Percentiles rank a stretch among this genome's conserved stretches.
These are phyloP conservation scores for Heliamphora exappendiculata DNA, from an alignment of 148 eudicot species.

Conservation along the genomic window DNA sequence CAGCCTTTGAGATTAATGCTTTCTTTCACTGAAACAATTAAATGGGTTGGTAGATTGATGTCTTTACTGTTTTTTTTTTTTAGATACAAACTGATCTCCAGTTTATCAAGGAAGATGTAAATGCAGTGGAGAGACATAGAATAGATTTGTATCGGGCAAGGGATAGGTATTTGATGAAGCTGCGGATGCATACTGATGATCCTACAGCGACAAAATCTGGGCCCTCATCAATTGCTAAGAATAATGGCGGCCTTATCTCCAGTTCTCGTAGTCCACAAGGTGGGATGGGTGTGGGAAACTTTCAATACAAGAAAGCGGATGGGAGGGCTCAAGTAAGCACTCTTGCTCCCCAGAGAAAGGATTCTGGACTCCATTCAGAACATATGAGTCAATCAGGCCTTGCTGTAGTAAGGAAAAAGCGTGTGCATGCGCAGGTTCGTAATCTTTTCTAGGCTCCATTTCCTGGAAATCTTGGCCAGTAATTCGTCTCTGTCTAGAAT, in stretches of 20 bases:
- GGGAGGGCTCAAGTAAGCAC: slow-evolving; percentile 49
- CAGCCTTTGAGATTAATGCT: neutral
- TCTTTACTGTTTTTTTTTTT: slow-evolving; percentile 24
- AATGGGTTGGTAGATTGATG: slow-evolving; percentile 3
- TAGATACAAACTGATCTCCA: slow-evolving; percentile 79
- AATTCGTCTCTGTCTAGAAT: neutral
- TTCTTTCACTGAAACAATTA: neutral
- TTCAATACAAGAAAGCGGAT: slow-evolving; percentile 51
- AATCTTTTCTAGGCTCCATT: neutral
- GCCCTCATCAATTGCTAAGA: slow-evolving; percentile 46
- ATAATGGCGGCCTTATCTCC: slow-evolving; percentile 36
- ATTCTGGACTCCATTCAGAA: slow-evolving; percentile 53
- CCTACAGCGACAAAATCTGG: slow-evolving; percentile 33
- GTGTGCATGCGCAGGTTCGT: slow-evolving; percentile 84
- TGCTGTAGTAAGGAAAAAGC: slow-evolving; percentile 75
- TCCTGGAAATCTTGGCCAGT: slow-evolving; percentile 3
- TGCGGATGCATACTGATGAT: slow-evolving; percentile 59
- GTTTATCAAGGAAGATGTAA: slow-evolving; percentile 68
- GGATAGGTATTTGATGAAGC: slow-evolving; percentile 60
- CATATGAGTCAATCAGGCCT: slow-evolving; percentile 66
- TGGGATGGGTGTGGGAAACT: slow-evolving; percentile 47
- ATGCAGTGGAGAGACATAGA: slow-evolving; percentile 70
- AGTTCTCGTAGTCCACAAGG: slow-evolving; percentile 47
- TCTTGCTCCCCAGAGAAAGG: slow-evolving; percentile 47
- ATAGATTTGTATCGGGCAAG: slow-evolving; percentile 64